Conservation (phyloP, 495 filamentous ascomycete species). For the Entonaema liquescens region DNA sequence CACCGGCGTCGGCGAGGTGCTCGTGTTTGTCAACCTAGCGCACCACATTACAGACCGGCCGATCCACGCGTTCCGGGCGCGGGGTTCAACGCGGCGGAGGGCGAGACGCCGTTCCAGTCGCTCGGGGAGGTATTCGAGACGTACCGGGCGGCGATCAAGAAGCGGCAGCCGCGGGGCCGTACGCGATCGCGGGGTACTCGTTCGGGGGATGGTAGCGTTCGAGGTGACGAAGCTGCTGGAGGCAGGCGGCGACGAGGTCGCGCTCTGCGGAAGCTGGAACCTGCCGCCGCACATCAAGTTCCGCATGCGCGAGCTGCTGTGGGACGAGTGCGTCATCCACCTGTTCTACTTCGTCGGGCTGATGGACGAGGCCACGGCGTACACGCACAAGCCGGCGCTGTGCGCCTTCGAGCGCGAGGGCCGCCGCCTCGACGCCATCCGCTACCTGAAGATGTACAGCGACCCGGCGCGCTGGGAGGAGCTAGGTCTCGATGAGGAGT, state of each 20-base stretch:
- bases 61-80: conserved; percentile 62
- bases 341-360: conserved; percentile 60
- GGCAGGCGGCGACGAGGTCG: conserved; percentile 45
- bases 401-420: conserved; percentile 30
- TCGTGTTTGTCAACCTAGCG: conserved; percentile 64
- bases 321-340: conserved; percentile 55
- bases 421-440: conserved; percentile 2
- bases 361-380: conserved; percentile 31
- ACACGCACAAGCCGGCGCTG: conserved; percentile 2
- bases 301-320: conserved; percentile 61
- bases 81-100: conserved; percentile 58
- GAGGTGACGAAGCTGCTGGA: conserved; percentile 62
- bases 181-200: conserved; percentile 65
- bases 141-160: conserved; percentile 57
- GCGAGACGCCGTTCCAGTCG: conserved; percentile 32
- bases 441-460: conserved; percentile 6
- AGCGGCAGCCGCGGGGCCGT: conserved; percentile 62
- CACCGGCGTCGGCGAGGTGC: conserved; percentile 66
- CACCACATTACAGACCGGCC: conserved; percentile 56
- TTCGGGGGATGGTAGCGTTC: conserved; percentile 65
- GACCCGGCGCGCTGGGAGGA: conserved; percentile 49
- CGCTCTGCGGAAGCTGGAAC: conserved; percentile 52
- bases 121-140: conserved; percentile 49
- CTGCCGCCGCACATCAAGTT: conserved; percentile 63
- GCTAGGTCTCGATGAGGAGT: conserved; percentile 48